Evolutionary conservation across 2,329 filamentous ascomycete species (phyloP).

Genomic region (Claviceps sorghi): DNA sequence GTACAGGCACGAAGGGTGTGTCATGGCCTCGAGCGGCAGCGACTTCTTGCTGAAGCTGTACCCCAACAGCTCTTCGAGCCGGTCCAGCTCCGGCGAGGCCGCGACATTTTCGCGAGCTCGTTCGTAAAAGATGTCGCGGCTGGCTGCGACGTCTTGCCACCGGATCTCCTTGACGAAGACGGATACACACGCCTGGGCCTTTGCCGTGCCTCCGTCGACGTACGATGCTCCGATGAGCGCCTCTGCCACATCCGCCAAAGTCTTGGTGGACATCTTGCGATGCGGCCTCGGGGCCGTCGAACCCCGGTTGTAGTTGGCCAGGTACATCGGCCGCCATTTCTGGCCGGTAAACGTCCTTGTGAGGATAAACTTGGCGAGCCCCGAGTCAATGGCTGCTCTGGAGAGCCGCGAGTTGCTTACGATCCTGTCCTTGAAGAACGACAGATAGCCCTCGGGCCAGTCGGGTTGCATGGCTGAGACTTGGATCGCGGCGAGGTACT

Average conservation of each 20-base stretch:
- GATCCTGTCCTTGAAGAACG: constrained; percentile 49
- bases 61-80: constrained; percentile 51
- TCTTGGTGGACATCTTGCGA: constrained; percentile 53
- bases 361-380: constrained; percentile 61
- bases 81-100: constrained; percentile 26
- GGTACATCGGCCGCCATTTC: constrained; percentile 59
- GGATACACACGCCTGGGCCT: constrained; percentile 48
- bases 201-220: constrained; percentile 49
- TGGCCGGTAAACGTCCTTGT: constrained; percentile 49
- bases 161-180: constrained; percentile 47
- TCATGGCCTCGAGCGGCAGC: constrained; percentile 65
- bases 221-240: constrained; percentile 67
- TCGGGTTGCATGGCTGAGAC: constrained; percentile 41
- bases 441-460: constrained; percentile 67
- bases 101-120: constrained; percentile 20
- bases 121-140: constrained; percentile 29
- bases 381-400: constrained; percentile 44
- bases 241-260: constrained; percentile 76
- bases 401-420: constrained; percentile 65
- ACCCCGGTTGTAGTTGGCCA: constrained; percentile 18
- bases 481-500: constrained; percentile 55
- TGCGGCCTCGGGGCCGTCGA: background rate
- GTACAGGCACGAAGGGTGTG: constrained; percentile 50
- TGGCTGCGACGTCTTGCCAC: constrained; percentile 33
- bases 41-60: constrained; percentile 55